Percentiles rank a stretch among this genome's conserved stretches.
phyloP scores from a whole-genome alignment of 2,329 filamentous ascomycete genomes.

The Blastomyces silverae region DNA sequence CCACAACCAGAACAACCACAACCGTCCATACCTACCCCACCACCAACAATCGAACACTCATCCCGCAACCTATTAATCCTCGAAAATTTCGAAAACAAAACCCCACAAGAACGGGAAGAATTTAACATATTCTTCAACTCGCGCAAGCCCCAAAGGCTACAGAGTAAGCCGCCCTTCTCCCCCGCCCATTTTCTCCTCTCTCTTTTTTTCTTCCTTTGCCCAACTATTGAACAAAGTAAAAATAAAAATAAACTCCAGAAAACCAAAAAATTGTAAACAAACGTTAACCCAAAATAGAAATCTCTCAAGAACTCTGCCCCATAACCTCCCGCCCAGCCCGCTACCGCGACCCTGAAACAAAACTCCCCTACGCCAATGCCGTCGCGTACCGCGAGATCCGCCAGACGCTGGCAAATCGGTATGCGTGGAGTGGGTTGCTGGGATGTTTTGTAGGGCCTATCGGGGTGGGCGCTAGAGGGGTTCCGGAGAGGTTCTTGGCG shows the following conservation, averaged over 20 bases:
- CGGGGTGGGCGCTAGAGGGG: constrained; percentile 59
- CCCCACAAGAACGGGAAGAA: constrained; percentile 47
- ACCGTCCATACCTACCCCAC: constrained; percentile 1
- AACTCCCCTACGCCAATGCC: constrained; percentile 70
- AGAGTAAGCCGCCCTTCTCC: constrained; percentile 38
- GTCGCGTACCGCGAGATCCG: constrained; percentile 74
- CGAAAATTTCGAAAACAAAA: constrained; percentile 51
- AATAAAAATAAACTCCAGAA: neutral
- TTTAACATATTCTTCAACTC: constrained; percentile 52
- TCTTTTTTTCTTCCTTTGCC: constrained; percentile 3
- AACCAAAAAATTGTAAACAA: neutral
- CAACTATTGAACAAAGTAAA: neutral
- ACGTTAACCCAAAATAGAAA: constrained; percentile 31
- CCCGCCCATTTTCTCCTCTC: neutral
- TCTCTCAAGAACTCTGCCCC: constrained; percentile 56
- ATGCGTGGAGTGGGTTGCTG: constrained; percentile 72
- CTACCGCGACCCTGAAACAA: constrained; percentile 79
- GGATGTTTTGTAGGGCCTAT: constrained; percentile 72
- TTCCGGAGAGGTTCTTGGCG: constrained; percentile 66
- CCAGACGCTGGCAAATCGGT: constrained; percentile 63
- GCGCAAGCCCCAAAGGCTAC: constrained; percentile 44
- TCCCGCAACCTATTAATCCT: constrained; percentile 53
- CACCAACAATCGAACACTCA: constrained; percentile 16
- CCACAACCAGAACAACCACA: neutral
- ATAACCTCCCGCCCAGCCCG: constrained; percentile 76